Conservation (phyloP, 78 protist genomes). For the Dictyostelium purpureum region DNA sequence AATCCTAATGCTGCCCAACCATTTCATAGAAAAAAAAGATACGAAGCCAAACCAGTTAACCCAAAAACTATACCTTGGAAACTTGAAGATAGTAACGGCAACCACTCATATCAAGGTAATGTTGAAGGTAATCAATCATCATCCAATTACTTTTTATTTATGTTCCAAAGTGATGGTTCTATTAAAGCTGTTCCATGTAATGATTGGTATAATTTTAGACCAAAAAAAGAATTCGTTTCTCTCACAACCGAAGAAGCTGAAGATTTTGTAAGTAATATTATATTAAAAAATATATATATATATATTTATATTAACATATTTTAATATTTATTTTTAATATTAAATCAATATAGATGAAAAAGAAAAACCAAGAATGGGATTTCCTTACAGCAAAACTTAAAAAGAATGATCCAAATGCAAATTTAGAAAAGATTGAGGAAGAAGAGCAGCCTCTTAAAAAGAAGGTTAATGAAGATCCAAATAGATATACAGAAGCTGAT, state of each 20-base stretch:
- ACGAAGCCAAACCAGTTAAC: conserved; percentile 53
- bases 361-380: conserved; percentile 43
- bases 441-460: conserved; percentile 15
- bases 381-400: not conserved
- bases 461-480: conserved; percentile 28
- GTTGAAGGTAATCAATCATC: conserved; percentile 68
- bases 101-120: conserved; percentile 48
- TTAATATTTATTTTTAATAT: not conserved
- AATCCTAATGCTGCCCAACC: not conserved
- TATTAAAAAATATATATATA: not conserved
- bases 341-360: conserved; percentile 24
- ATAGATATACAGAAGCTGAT: not conserved
- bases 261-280: conserved; percentile 32
- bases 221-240: conserved; percentile 32
- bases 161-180: conserved; percentile 64
- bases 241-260: conserved; percentile 69
- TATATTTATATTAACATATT: not conserved
- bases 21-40: not conserved
- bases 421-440: not conserved
- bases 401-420: not conserved
- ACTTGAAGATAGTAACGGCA: conserved; percentile 51
- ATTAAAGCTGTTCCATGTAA: conserved; percentile 66
- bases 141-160: conserved; percentile 31
- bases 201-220: conserved; percentile 76
- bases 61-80: conserved; percentile 68